Conservation (phyloP, 2,329 filamentous ascomycete species). For the Colletotrichum sansevieriae region DNA sequence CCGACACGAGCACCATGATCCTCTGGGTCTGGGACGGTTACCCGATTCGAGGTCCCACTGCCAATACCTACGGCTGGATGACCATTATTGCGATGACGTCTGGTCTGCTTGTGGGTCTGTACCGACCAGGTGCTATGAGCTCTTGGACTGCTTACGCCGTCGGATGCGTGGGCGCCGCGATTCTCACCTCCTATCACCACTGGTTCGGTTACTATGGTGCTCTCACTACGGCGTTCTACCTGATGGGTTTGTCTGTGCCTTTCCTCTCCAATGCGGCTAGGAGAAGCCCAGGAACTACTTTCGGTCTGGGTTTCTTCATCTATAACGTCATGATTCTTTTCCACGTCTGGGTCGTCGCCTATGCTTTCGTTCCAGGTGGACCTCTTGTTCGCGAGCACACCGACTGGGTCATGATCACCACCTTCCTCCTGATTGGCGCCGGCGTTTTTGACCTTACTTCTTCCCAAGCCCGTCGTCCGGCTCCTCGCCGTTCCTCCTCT, state of each 20-base stretch:
- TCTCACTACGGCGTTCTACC: constrained; percentile 79
- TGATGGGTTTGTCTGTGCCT: constrained; percentile 83
- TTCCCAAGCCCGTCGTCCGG: constrained; percentile 59
- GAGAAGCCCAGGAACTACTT: constrained; percentile 82
- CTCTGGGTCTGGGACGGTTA: constrained; percentile 98
- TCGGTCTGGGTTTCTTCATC: constrained; percentile 88
- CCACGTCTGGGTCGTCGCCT: constrained; percentile 98
- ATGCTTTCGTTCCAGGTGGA: constrained; percentile 96
- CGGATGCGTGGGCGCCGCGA: constrained; percentile 82
- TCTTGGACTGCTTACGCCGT: constrained; percentile 85
- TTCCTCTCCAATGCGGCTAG: constrained; percentile 82
- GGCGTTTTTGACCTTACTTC: constrained; percentile 82
- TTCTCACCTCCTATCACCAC: constrained; percentile 81
- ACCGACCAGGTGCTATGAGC: constrained; percentile 76
- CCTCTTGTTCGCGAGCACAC: constrained; percentile 93
- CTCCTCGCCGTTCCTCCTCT: constrained; percentile 51
- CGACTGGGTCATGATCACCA: constrained; percentile 92
- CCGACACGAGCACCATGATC: constrained; percentile 99
- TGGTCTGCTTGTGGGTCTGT: constrained; percentile 82
- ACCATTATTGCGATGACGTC: constrained; percentile 89
- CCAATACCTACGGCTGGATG: constrained; percentile 89
- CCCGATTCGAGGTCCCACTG: constrained; percentile 87
- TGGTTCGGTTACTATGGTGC: constrained; percentile 94
- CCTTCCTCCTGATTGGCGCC: constrained; percentile 85
- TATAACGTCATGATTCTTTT: constrained; percentile 98